phyloP scores from a whole-genome alignment of 176 grass and related monocot species.

The Olyra latifolia region DNA sequence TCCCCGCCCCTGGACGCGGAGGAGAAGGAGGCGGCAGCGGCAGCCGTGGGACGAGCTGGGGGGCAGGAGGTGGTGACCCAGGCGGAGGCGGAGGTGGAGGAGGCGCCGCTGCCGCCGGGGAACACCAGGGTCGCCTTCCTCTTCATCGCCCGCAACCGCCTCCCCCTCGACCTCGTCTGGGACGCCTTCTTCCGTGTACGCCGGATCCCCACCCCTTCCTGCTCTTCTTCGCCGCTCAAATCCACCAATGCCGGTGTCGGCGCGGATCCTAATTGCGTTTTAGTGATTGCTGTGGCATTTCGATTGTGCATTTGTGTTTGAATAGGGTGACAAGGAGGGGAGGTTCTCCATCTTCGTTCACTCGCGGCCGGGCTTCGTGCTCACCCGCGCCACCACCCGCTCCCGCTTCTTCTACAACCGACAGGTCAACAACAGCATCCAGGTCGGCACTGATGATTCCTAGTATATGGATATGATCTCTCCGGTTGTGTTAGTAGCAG shows the following conservation, averaged over 20 bases:
- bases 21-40: neutral
- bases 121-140: constrained; percentile 81
- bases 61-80: neutral
- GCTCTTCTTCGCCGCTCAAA: neutral
- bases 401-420: constrained; percentile 81
- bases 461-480: neutral
- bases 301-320: neutral
- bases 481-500: neutral
- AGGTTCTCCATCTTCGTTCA: constrained; percentile 88
- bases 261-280: neutral
- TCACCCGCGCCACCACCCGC: constrained; percentile 71
- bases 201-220: neutral
- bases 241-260: neutral
- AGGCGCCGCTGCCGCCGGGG: constrained; percentile 48
- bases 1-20: constrained; percentile 28
- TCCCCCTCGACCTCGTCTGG: constrained; percentile 92
- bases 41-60: neutral
- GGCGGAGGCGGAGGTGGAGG: constrained; percentile 59
- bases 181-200: constrained; percentile 84
- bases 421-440: constrained; percentile 94
- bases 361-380: constrained; percentile 88
- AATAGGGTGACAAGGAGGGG: constrained; percentile 63
- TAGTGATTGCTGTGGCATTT: neutral
- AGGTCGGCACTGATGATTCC: constrained; percentile 37
- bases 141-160: constrained; percentile 93